phyloP scores from a whole-genome alignment of 176 grass and related monocot species.

The Metroxylon sagu region DNA sequence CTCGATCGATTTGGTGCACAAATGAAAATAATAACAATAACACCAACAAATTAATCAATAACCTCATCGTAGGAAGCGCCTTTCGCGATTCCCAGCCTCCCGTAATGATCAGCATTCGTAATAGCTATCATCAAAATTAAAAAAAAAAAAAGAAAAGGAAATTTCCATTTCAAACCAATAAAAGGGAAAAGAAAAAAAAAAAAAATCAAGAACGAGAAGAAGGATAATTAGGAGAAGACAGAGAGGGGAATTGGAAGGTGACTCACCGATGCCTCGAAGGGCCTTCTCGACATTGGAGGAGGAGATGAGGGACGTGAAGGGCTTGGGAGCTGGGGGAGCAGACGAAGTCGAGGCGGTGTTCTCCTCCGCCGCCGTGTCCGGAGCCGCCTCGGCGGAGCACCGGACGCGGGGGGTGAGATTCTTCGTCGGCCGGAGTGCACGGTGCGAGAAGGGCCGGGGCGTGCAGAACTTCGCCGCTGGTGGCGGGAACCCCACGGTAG shows the following conservation, averaged over 20 bases:
- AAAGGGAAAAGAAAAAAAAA: background rate
- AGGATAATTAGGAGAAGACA: background rate
- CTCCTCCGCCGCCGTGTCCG: conserved; percentile 9
- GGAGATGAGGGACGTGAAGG: conserved; percentile 57
- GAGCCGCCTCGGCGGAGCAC: conserved; percentile 26
- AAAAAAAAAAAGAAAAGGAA: conserved; percentile 1
- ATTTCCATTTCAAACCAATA: background rate
- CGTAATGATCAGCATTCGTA: conserved; percentile 87
- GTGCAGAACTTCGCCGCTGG: background rate
- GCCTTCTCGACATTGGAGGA: conserved; percentile 80
- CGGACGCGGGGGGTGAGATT: conserved; percentile 18
- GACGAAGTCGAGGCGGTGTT: conserved; percentile 31
- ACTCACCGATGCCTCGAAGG: conserved; percentile 62
- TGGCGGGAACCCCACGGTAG: background rate
- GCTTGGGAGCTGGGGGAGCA: conserved; percentile 1
- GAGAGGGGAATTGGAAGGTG: conserved; percentile 3
- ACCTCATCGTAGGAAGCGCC: conserved; percentile 57
- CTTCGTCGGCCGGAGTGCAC: background rate
- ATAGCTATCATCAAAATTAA: conserved; percentile 46
- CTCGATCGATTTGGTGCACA: background rate
- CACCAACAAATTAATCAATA: background rate
- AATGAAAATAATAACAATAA: background rate
- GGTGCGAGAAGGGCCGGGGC: background rate
- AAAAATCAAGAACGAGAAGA: background rate
- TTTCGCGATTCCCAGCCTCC: conserved; percentile 56